phyloP scores from a whole-genome alignment of 2,329 filamentous ascomycete species.

The Pleoardoris graminearum region DNA sequence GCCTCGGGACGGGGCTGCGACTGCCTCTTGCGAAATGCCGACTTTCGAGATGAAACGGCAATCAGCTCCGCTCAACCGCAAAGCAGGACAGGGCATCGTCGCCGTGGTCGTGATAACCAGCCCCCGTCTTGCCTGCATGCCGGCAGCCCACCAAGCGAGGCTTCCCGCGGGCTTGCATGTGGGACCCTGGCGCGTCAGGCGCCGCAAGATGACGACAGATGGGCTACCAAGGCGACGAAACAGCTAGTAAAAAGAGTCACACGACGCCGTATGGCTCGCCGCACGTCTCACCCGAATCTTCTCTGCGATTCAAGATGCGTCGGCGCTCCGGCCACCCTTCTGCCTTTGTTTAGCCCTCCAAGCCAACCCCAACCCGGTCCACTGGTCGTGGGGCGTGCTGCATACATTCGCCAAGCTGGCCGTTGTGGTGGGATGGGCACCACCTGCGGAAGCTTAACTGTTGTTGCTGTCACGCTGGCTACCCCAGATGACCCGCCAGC shows the following conservation, averaged over 20 bases:
- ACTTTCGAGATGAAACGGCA: too few relatives aligned
- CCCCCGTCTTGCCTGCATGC: neutral
- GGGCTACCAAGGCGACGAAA: neutral
- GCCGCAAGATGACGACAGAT: constrained; percentile 2
- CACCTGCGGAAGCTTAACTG: constrained; percentile 19
- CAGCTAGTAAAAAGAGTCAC: neutral
- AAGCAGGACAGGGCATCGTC: too few relatives aligned
- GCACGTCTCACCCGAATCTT: neutral
- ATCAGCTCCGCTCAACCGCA: too few relatives aligned
- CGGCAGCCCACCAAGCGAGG: too few relatives aligned
- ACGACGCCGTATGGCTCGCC: neutral
- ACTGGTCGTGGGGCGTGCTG: neutral
- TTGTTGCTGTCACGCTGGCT: constrained; percentile 25
- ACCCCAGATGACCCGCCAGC: constrained; percentile 31
- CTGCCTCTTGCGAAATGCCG: too few relatives aligned
- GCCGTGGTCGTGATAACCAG: neutral
- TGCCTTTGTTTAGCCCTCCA: neutral
- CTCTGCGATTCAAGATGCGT: neutral
- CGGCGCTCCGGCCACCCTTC: neutral
- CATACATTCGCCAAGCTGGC: constrained; percentile 4
- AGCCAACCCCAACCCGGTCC: neutral
- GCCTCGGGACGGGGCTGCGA: neutral
- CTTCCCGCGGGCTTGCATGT: neutral
- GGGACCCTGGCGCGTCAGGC: constrained; percentile 5
- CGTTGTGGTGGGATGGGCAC: constrained; percentile 19